Conservation (phyloP, 2,329 filamentous ascomycete genomes). For the Paracorniculantispora psalliotae region DNA sequence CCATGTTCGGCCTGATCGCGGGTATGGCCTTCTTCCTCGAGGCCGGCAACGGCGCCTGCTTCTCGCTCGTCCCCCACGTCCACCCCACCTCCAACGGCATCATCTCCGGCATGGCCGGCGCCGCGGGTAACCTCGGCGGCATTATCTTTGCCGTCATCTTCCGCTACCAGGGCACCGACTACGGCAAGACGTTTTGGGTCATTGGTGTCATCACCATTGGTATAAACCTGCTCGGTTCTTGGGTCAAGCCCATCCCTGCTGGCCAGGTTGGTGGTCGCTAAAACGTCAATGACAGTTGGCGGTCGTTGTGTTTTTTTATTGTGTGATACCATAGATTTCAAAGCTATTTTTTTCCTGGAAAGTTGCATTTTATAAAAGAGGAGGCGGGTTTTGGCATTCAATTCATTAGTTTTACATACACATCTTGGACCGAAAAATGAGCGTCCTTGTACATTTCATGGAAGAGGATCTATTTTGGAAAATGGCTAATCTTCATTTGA, state of each 20-base stretch:
- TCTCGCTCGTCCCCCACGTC: conserved; percentile 80
- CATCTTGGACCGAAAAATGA: background rate
- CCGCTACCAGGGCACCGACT: conserved; percentile 5
- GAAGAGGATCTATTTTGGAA: background rate
- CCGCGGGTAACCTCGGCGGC: conserved; percentile 77
- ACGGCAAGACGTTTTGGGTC: conserved; percentile 8
- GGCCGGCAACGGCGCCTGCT: conserved; percentile 81
- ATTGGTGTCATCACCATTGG: conserved; percentile 11
- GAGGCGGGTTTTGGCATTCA: no score
- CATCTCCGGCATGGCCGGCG: conserved; percentile 73
- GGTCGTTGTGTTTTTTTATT: background rate
- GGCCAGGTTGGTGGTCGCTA: background rate
- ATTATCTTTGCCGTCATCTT: conserved; percentile 61
- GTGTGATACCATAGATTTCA: background rate
- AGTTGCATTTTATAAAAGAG: no score
- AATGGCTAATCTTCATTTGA: background rate
- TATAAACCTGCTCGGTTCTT: conserved; percentile 4
- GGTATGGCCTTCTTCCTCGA: conserved; percentile 79
- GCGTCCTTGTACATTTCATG: background rate
- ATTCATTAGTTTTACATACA: no score
- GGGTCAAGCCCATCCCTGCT: conserved; percentile 6
- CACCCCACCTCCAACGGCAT: conserved; percentile 75
- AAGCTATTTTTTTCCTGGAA: background rate
- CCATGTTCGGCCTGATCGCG: conserved; percentile 73
- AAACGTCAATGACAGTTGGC: background rate